Base-by-base conservation (phyloP, 495 filamentous ascomycete species). In the Neurospora sp. region DNA sequence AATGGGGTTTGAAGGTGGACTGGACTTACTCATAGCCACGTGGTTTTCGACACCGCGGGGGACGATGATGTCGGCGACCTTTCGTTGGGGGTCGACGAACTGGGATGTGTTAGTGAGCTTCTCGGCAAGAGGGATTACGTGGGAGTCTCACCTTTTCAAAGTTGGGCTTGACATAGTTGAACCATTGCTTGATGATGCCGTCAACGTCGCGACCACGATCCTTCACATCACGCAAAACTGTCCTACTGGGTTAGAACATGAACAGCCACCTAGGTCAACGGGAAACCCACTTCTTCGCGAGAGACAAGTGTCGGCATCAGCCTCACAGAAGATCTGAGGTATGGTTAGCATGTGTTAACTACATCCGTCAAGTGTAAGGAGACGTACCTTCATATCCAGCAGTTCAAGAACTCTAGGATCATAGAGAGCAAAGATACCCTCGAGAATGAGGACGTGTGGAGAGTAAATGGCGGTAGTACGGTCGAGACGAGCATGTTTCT, bases 171-270 rank as follows among this genome's bases (percentile, higher is more conserved):
- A 99, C 96, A 81, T 91, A 99, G 42, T 81, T 81, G 79, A 97
- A 97, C 96, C 96, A 99, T 82, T 99, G 96, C 81, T 98, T 98
- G 78, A 98, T 94, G 78, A 94, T 94, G 45, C 96, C 96, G 75
- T 97, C 93, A 72, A 98, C 90, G 73, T 96, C 93, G 71, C 94
- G 86, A 9, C 93, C 93, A 76, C 94, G 87, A 76, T 96, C 92
- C 74, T 86, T 87, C 19, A 97, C 92, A 83, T 98, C 94, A 76
- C 94, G 92, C 45, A 94, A 80, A 74, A 97, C 93, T 97, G n/a
- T n/a, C n/a, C n/a, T n/a, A n/a, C n/a, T n/a, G n/a, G n/a, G n/a
- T n/a, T 19, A 66, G 38, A n/a, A 28, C 31, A 42, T 73, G 28
- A 69, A 28, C n/a, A 11, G 11, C 19, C 15, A 72, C 38, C 70